phyloP scores from a whole-genome alignment of 345 rosid genomes.

The Salix purpurea region DNA sequence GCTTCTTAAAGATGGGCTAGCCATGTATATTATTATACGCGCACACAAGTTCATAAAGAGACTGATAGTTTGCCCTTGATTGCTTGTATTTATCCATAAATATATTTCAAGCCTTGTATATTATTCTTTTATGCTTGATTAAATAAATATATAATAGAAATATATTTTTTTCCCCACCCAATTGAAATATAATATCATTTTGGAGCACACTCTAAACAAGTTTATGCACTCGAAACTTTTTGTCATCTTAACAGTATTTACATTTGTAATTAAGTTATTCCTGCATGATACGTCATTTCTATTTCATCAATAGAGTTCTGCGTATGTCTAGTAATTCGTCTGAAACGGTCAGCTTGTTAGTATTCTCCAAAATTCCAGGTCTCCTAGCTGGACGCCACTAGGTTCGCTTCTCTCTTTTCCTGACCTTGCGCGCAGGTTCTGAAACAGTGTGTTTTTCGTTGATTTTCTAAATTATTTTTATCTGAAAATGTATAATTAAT shows the following conservation, averaged over 20 bases:
- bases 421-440: background rate
- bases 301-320: background rate
- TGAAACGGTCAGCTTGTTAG: background rate
- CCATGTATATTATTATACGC: background rate
- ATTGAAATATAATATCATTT: too few species aligned
- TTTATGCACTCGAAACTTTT: background rate
- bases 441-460: too few species aligned
- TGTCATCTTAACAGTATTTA: background rate
- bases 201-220: too few species aligned
- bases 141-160: background rate
- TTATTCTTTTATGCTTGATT: background rate
- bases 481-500: too few species aligned
- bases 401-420: background rate
- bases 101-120: slow-evolving; percentile 15
- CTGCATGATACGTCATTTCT: background rate
- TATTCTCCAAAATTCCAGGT: background rate
- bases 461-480: too few species aligned
- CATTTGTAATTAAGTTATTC: background rate
- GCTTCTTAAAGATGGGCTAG: background rate
- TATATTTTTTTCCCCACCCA: too few species aligned
- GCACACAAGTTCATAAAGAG: slow-evolving; percentile 1
- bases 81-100: slow-evolving; percentile 2
- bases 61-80: background rate
- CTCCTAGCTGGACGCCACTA: background rate
- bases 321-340: background rate